Percentiles rank a stretch among this genome's conserved stretches.
phyloP scores from a whole-genome alignment of 164 flowering plant species.

The Protea cynaroides region DNA sequence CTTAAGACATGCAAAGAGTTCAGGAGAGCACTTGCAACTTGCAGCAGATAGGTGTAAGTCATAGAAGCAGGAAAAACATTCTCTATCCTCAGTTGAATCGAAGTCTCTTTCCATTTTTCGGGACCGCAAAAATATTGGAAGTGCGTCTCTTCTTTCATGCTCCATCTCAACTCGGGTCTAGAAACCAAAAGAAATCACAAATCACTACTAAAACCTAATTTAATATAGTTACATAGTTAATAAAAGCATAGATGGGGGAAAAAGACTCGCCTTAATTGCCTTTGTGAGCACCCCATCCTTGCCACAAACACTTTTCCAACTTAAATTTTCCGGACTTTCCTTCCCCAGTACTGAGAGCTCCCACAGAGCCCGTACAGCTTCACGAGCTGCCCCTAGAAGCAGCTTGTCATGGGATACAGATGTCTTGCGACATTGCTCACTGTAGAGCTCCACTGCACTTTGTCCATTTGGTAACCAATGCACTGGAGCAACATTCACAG shows the following conservation, averaged over 20 bases:
- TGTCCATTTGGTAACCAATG: conserved; percentile 84
- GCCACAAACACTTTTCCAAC: conserved; percentile 61
- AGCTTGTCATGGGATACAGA: conserved; percentile 74
- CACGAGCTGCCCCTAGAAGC: conserved; percentile 45
- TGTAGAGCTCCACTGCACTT: conserved; percentile 61
- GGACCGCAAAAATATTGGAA: conserved; percentile 29
- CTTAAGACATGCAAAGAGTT: conserved; percentile 71
- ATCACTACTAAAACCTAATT: too few species aligned
- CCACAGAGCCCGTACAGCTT: conserved; percentile 53
- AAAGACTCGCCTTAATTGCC: conserved; percentile 49
- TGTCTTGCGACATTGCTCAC: conserved; percentile 53
- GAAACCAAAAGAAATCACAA: not conserved
- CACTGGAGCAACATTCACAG: conserved; percentile 78
- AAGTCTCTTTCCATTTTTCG: conserved; percentile 59
- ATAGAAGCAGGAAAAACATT: conserved; percentile 73
- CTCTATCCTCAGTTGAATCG: conserved; percentile 55
- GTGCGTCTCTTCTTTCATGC: conserved; percentile 49
- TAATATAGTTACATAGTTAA: not conserved
- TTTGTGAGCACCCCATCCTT: conserved; percentile 59
- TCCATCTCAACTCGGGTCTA: conserved; percentile 67
- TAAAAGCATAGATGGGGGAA: not conserved
- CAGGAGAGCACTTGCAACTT: conserved; percentile 64
- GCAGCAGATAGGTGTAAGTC: conserved; percentile 71
- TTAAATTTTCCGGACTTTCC: conserved; percentile 32
- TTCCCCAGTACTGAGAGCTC: conserved; percentile 35